These are phyloP conservation scores for Epichloe bromicola DNA, from an alignment of 2,329 filamentous ascomycete species.

Conservation along the genomic window DNA sequence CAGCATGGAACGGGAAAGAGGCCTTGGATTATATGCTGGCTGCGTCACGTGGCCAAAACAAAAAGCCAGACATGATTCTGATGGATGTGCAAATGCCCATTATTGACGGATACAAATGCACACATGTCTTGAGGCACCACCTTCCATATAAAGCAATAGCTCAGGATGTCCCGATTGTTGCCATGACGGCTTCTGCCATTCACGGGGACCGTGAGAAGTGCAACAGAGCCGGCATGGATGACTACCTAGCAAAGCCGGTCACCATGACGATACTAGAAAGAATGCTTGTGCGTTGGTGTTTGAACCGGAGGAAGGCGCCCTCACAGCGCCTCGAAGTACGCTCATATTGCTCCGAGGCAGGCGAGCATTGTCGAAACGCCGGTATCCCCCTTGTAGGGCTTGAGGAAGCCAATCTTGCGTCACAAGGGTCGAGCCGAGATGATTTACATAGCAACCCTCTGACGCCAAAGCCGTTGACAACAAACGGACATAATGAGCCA, in stretches of 20 bases:
- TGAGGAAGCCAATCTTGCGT: constrained; percentile 13
- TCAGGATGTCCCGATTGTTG: constrained; percentile 57
- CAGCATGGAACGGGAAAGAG: constrained; percentile 68
- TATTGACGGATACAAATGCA: constrained; percentile 66
- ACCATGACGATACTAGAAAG: constrained; percentile 53
- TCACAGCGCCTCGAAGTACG: constrained; percentile 15
- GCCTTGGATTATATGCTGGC: constrained; percentile 58
- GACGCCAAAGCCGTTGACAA: constrained; percentile 28
- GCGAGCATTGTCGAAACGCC: constrained; percentile 29
- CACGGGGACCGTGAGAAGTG: constrained; percentile 67
- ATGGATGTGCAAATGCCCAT: constrained; percentile 71
- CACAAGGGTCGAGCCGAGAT: constrained; percentile 10
- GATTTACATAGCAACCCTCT: constrained; percentile 20
- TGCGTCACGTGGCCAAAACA: constrained; percentile 34
- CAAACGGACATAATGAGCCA: constrained; percentile 24
- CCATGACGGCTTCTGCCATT: constrained; percentile 72
- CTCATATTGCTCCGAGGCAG: constrained; percentile 34
- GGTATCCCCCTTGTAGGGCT: constrained; percentile 26
- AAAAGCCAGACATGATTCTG: constrained; percentile 59
- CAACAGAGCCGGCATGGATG: constrained; percentile 61
- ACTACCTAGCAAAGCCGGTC: constrained; percentile 62
- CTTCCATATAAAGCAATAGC: constrained; percentile 48
- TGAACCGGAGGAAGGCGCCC: constrained; percentile 15
- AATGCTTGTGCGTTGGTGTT: constrained; percentile 60
- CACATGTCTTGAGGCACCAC: constrained; percentile 58